Conservation (phyloP, 2,329 filamentous ascomycete species). For the Talaromyces sp. region DNA sequence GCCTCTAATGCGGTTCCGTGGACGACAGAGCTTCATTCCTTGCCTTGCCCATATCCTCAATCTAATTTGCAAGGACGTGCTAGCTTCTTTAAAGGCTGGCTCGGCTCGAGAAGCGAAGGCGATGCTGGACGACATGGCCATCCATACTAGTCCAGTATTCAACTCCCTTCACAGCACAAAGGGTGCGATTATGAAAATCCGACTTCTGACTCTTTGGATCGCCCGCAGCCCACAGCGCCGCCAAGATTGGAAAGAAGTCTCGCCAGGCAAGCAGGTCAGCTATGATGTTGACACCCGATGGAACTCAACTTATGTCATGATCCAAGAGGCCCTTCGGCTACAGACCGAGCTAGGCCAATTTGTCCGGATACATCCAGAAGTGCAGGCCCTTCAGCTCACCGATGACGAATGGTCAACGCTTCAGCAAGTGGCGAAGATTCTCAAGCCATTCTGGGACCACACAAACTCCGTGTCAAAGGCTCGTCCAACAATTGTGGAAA, state of each 20-base stretch:
- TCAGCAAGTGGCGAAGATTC: constrained; percentile 5
- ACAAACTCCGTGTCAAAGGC: constrained; percentile 11
- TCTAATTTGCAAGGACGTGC: constrained; percentile 19
- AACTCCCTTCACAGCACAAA: constrained; percentile 7
- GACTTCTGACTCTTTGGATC: constrained; percentile 17
- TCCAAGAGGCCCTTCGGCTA: constrained; percentile 9
- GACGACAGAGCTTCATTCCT: constrained; percentile 14
- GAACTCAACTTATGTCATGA: constrained; percentile 13
- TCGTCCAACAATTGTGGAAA: constrained; percentile 8
- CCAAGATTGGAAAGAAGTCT: constrained; percentile 16
- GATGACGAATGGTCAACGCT: constrained; percentile 4
- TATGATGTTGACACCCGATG: constrained; percentile 17
- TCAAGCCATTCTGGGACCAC: constrained; percentile 11
- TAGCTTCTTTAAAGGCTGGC: constrained; percentile 14
- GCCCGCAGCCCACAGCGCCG: constrained; percentile 13
- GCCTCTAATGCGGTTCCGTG: constrained; percentile 4
- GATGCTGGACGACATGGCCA: constrained; percentile 8
- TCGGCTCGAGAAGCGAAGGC: constrained; percentile 10
- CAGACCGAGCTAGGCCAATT: constrained; percentile 10
- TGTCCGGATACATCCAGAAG: constrained; percentile 8
- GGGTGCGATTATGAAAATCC: constrained; percentile 11
- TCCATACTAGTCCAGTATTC: constrained; percentile 1
- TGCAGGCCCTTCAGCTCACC: constrained; percentile 12
- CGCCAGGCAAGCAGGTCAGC: constrained; percentile 4
- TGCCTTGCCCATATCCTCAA: constrained; percentile 19